Evolutionary conservation across 2,329 filamentous ascomycete genomes (phyloP), one percentile per base, ranked within the genome.

Genomic region (Graphilbum sp.): DNA sequence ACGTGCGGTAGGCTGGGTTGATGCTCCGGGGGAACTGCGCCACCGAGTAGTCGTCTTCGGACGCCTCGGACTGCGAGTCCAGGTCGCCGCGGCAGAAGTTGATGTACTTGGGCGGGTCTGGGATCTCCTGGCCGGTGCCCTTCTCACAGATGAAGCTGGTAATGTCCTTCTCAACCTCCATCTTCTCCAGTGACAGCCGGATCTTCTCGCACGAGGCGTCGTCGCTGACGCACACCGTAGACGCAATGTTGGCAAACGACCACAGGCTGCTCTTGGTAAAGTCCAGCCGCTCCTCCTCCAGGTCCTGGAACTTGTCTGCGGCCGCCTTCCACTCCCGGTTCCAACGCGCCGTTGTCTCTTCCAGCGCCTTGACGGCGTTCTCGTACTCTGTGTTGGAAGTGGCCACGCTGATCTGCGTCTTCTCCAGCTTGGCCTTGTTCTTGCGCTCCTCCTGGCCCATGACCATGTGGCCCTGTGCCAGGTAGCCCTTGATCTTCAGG

Each of bases 371-470:
- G 42, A 98, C 81, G 0, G 90, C 86, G 37, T 75, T 74, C 57
- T 98, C 88, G 54, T 98, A 98, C 50, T 96, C 90, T 33, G 75
- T 78, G 59, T 92, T 96, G 43, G 87, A 87, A 8, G 78, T 77
- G 1, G 87, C 87, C 42, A 98, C 71, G 51, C 87, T 92, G 50
- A 95, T 90, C 56, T 98, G 90, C 2, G 90, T 96, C 69, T 98
- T 98, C 58, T 98, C 90, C 32, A 98, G 71, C 60, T 94, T 96
- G 18, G 88, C 87, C 62, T 98, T 98, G 59, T 98, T 98, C 62
- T 94, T 95, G 21, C 90, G 76, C 63, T 98, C 90, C 56, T 98
- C 90, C 50, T 98, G 90, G 13, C 90, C 90, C 90, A 98, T 98
- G 41, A 98, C 90, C 90, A 98, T 98, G 56, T 98, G 92, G 10